Evolutionary conservation across 441 rosid genomes (phyloP), one percentile per base, ranked within the genome.

Genomic region (Biscutella laevigata): DNA sequence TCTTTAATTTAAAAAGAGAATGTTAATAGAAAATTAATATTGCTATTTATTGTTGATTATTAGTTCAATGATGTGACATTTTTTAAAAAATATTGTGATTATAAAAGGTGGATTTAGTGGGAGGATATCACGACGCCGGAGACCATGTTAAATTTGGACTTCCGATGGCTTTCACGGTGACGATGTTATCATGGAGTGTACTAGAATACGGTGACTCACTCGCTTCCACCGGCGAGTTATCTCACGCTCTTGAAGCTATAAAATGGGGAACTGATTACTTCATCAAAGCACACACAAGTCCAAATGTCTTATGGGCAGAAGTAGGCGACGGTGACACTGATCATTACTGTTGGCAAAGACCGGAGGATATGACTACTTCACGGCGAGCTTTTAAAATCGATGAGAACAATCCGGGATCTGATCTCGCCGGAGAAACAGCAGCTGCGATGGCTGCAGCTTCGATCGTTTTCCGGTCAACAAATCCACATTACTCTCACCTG

Each of bases 381-480:
- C 79, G 96, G 62, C 86, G 74, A 61, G 95, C 95, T n/a, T 83
- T 87, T 67, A 79, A 77, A 75, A 74, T 90, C 43, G 98, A 90
- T 52, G 84, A 79, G 77, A 76, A 74, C 45, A 77, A 82, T 24
- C 96, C 98, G 0, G 96, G 98, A 29, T 90, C 96, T 30, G 96
- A 90, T 78, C 77, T 90, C 6, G 89, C 98, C 53, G 96, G 96
- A 30, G 98, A 90, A 72, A 84, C 92, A 0, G 94, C 94, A 0
- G 90, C 98, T 0, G 95, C 96, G 25, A 84, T 87, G 96, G 98
- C 98, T 2, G 96, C 95, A 1, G 96, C 96, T 3, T 84, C 96
- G 0, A 77, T 91, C 0, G 90, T 85, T 59, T 87, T 91, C 69
- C 76, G 60, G 62, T 42, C 60, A 69, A 73, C 76, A 9, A 84